Conservation (phyloP, 495 filamentous ascomycete species). For the Hypomontagnella submonticulosa region DNA sequence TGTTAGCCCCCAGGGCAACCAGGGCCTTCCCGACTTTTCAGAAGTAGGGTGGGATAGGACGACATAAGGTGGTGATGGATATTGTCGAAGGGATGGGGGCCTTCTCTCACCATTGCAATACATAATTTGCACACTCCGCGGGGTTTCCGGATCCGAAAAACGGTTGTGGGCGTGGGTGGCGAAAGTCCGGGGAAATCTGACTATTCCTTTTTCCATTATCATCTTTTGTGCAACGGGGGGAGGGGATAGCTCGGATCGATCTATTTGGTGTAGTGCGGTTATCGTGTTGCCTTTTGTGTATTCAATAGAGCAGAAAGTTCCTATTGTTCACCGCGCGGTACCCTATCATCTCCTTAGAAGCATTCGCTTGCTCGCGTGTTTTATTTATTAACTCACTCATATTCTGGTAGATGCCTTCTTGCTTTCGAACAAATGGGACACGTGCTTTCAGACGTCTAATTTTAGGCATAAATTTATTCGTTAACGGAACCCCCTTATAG, state of each 20-base stretch:
- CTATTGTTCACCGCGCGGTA: slow-evolving; percentile 24
- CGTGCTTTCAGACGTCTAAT: too few species aligned
- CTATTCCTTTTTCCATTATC: slow-evolving; percentile 7
- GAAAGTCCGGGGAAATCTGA: slow-evolving; percentile 28
- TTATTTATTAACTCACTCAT: too few species aligned
- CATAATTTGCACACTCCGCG: neutral
- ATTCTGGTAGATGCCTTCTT: neutral
- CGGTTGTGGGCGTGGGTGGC: slow-evolving; percentile 23
- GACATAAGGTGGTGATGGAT: neutral
- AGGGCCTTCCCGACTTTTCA: slow-evolving; percentile 1
- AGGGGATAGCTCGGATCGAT: neutral
- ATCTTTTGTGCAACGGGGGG: neutral
- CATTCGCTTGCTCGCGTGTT: slow-evolving; percentile 9
- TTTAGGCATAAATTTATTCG: neutral
- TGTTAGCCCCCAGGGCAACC: neutral
- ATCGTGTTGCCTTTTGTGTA: slow-evolving; percentile 39
- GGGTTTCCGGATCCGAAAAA: slow-evolving; percentile 19
- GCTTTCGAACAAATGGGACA: neutral
- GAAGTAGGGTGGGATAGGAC: slow-evolving; percentile 3
- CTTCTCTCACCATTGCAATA: slow-evolving; percentile 6
- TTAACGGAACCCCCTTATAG: neutral
- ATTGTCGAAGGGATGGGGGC: neutral
- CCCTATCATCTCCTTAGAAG: slow-evolving; percentile 24
- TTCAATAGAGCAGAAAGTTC: slow-evolving; percentile 45
- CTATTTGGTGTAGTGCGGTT: slow-evolving; percentile 38